Conservation (phyloP, 192 early-diverging fungal genomes). For the Chytriomyces confervae region DNA sequence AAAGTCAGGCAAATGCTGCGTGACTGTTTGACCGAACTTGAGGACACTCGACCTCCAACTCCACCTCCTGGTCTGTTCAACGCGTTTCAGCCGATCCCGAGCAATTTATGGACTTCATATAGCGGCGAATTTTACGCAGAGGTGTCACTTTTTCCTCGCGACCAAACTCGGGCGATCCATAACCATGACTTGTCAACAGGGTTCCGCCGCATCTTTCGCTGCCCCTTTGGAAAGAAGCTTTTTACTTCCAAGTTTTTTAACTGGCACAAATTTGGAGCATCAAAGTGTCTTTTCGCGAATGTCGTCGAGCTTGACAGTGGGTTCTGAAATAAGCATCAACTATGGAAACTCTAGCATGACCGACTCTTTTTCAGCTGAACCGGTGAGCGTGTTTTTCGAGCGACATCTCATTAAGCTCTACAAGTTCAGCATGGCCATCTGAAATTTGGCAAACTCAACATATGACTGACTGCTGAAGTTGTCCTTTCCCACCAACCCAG, state of each 20-base stretch:
- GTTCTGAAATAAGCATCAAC: not conserved
- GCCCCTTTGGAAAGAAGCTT: not conserved
- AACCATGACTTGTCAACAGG: no score
- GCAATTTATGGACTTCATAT: slow-evolving; percentile 13
- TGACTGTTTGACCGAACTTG: not conserved
- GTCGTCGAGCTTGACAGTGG: not conserved
- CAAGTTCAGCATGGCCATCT: not conserved
- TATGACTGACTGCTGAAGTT: not conserved
- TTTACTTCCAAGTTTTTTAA: not conserved
- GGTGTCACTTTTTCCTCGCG: not conserved
- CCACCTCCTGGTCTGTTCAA: no score
- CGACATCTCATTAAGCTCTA: not conserved
- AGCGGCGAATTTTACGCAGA: slow-evolving; percentile 8
- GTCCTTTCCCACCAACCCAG: no score
- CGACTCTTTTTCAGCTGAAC: no score
- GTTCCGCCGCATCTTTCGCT: not conserved
- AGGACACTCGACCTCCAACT: not conserved
- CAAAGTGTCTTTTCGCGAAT: not conserved
- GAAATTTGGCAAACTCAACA: not conserved
- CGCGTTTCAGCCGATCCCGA: not conserved
- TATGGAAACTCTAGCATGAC: no score
- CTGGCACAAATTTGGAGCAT: not conserved
- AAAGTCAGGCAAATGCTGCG: slow-evolving; percentile 10
- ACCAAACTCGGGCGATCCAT: no score
- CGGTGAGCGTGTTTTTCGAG: not conserved